Evolutionary conservation across 192 early-diverging fungal species (phyloP), one percentile per base, ranked within the genome.

Genomic region (Podila clonocystis): DNA sequence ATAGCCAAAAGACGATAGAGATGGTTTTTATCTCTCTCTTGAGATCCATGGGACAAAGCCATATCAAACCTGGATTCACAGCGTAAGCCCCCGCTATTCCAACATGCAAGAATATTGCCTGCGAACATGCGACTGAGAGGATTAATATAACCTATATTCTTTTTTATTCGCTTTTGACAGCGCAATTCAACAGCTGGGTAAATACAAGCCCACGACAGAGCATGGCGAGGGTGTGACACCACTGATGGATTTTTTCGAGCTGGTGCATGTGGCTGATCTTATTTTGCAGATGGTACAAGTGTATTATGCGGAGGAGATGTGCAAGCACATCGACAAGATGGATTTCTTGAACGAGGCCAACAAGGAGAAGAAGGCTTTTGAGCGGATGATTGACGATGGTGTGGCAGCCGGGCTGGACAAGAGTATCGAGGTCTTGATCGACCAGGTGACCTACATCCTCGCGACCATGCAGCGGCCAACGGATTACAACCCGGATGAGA

Each of bases 251-350:
- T 98, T 98, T 77, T 96, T 98, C 82, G 97, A 96, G 75, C 84
- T 99, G 49, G 92, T 98, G 19, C 97, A 99, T 83, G 87, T 99
- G 58, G 92, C 93, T 22, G 97, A 99, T 85, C 82, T 98, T 61
- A 91, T 94, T 33, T 92, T 95, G 60, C 97, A 99, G 71, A 95
- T 99, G 95, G 73, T 97, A 24, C 94, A 98, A 76, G 92, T 96
- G 26, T 98, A 97, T 75, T 95, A 95, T 86, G 89, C 92, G 20
- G 93, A 95, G 82, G 95, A 95, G 65, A 90, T 99, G 76, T 82
- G 89, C 63, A 87, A 85, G 68, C 93, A 92, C 86, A 88, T 99
- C 52, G 93, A 96, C 82, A 95, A 95, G 82, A 82, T 87, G 29
- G 97, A 99, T 82, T 98, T 98, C 82, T 87, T 99, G 58, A 95